phyloP scores from a whole-genome alignment of 306 rosid species.

The Trifolium repens region DNA sequence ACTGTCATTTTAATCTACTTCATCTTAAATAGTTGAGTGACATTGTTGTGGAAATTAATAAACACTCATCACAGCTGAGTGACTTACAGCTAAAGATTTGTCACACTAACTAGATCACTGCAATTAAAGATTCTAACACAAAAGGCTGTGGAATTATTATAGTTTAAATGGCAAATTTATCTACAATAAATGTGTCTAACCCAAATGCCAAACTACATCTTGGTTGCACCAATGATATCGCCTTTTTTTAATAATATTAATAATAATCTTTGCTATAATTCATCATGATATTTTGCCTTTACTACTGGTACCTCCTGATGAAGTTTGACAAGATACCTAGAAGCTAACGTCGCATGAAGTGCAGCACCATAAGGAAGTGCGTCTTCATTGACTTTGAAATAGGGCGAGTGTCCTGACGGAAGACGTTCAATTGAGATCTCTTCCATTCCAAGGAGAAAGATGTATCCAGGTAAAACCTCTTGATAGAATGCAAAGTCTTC shows the following conservation, averaged over 20 bases:
- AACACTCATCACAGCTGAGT: background rate
- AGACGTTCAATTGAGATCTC: slow-evolving; percentile 49
- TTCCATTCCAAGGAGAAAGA: slow-evolving; percentile 82
- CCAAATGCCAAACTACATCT: background rate
- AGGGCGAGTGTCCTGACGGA: slow-evolving; percentile 60
- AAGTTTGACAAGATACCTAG: slow-evolving; percentile 56
- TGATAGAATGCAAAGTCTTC: slow-evolving; percentile 93
- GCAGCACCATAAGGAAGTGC: slow-evolving; percentile 92
- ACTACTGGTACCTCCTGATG: slow-evolving; percentile 43
- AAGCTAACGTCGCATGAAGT: slow-evolving; percentile 85
- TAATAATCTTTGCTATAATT: slow-evolving; percentile 50
- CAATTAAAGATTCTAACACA: background rate
- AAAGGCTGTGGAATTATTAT: background rate
- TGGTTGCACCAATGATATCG: slow-evolving; percentile 17
- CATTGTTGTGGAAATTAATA: background rate
- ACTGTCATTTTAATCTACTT: background rate
- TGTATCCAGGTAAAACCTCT: slow-evolving; percentile 76
- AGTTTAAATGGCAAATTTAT: slow-evolving; percentile 29
- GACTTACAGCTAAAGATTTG: background rate
- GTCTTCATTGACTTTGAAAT: slow-evolving; percentile 77
- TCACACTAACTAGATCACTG: background rate
- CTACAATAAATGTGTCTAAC: slow-evolving; percentile 29
- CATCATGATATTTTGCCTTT: slow-evolving; percentile 56
- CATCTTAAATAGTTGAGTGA: background rate
- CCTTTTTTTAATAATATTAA: background rate